Percentiles rank a stretch among this genome's conserved stretches.
phyloP scores from a whole-genome alignment of 345 rosid species.

The Hirschfeldia incana region DNA sequence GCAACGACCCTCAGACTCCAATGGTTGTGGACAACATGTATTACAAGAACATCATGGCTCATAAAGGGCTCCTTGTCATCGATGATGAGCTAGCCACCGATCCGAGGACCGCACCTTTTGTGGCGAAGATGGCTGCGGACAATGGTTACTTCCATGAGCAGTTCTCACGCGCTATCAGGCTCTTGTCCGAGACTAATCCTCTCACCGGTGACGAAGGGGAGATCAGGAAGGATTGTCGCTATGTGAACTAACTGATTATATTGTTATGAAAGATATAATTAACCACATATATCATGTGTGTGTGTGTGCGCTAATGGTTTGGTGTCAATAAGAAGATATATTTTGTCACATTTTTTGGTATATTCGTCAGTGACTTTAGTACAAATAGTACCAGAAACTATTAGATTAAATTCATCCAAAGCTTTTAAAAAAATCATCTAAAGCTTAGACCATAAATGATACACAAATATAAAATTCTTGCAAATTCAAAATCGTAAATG shows the following conservation, averaged over 20 bases:
- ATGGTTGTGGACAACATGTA: constrained; percentile 79
- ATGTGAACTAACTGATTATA: constrained; percentile 40
- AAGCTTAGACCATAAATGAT: neutral
- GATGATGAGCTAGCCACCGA: constrained; percentile 69
- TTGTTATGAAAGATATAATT: neutral
- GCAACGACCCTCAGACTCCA: constrained; percentile 77
- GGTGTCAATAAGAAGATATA: neutral
- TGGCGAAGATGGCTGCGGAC: constrained; percentile 71
- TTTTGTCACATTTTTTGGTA: neutral
- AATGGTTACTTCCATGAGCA: constrained; percentile 70
- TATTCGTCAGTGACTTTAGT: neutral
- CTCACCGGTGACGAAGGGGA: constrained; percentile 71
- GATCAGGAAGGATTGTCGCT: constrained; percentile 79
- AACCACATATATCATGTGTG: neutral
- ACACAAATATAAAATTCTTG: neutral
- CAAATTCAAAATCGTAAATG: neutral
- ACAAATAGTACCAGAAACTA: neutral
- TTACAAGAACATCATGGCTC: constrained; percentile 57
- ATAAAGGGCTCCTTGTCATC: constrained; percentile 64
- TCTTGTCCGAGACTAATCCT: constrained; percentile 77
- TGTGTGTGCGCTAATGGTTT: neutral
- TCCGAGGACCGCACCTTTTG: constrained; percentile 59
- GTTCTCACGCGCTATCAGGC: constrained; percentile 53
- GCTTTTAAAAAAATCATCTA: neutral
- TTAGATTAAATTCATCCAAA: neutral